These are phyloP conservation scores for Leccinum fuscescens DNA, from an alignment of 1,284 basidiomycete species.

Conservation along the genomic window DNA sequence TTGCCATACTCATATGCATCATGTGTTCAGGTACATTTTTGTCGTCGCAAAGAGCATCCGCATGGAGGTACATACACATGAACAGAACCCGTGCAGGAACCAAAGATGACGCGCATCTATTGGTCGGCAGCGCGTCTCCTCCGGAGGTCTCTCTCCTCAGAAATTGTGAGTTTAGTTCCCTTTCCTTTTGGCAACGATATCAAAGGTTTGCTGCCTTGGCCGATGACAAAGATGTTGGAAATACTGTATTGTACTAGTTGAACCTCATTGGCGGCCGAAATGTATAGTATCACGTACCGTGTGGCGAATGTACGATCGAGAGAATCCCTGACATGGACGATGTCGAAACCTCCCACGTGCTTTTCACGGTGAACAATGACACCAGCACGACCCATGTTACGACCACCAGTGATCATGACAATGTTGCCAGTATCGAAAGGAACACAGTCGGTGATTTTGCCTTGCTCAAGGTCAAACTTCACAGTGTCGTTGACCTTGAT, in stretches of 20 bases:
- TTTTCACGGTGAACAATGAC: slow-evolving; percentile 95
- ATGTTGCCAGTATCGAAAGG: slow-evolving; percentile 98
- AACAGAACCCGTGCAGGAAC: slow-evolving; percentile 29
- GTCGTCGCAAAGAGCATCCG: slow-evolving; percentile 13
- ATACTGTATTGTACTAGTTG: slow-evolving; percentile 51
- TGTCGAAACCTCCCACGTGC: slow-evolving; percentile 97
- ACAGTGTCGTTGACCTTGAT: slow-evolving; percentile 98
- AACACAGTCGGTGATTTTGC: slow-evolving; percentile 93
- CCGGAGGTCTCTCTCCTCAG: slow-evolving; percentile 81
- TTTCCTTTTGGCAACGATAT: slow-evolving; percentile 98
- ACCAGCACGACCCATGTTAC: slow-evolving; percentile 99
- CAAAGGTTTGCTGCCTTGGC: slow-evolving; percentile 94
- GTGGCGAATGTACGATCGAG: slow-evolving; percentile 95
- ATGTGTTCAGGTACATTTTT: slow-evolving; percentile 27
- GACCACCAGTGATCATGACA: slow-evolving; percentile 97
- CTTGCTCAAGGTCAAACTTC: slow-evolving; percentile 94
- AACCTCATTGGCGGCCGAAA: background rate
- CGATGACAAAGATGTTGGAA: slow-evolving; percentile 97
- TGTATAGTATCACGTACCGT: slow-evolving; percentile 56
- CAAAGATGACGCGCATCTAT: slow-evolving; percentile 35
- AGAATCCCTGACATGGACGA: slow-evolving; percentile 95
- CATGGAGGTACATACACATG: slow-evolving; percentile 20
- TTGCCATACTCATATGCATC: slow-evolving; percentile 14
- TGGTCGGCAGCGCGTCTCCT: slow-evolving; percentile 70
- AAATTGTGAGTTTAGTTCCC: slow-evolving; percentile 91